Conservation (phyloP, 805 yeast genomes). For the Deakozyma indianensis region DNA sequence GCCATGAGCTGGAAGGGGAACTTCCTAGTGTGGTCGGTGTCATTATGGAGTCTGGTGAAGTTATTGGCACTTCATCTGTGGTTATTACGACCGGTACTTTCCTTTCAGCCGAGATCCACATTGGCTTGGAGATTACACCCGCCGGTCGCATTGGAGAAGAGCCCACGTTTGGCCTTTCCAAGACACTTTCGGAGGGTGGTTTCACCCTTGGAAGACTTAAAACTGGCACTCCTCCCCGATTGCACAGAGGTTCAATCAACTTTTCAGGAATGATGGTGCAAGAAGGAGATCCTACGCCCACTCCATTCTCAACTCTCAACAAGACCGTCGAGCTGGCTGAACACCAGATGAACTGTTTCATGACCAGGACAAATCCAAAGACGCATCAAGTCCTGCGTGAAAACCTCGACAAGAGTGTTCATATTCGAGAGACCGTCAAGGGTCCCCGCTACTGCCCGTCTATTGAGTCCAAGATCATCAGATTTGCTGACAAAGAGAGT, state of each 20-base stretch:
- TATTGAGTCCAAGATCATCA: constrained; percentile 72
- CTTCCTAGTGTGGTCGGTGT: constrained; percentile 45
- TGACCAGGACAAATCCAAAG: constrained; percentile 62
- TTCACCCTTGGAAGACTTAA: constrained; percentile 79
- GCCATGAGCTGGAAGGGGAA: constrained; percentile 20
- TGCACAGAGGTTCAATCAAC: constrained; percentile 58
- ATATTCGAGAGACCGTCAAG: constrained; percentile 82
- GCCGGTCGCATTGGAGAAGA: constrained; percentile 91
- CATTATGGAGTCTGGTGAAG: constrained; percentile 49
- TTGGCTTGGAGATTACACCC: constrained; percentile 67
- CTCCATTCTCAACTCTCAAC: constrained; percentile 80
- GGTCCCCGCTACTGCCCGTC: constrained; percentile 99
- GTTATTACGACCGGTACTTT: constrained; percentile 95
- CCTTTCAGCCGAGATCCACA: constrained; percentile 84
- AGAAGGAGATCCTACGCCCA: constrained; percentile 70
- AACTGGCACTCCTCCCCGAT: constrained; percentile 95
- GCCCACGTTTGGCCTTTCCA: constrained; percentile 79
- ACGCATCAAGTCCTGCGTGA: constrained; percentile 55
- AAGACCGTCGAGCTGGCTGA: constrained; percentile 44
- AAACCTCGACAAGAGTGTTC: constrained; percentile 73
- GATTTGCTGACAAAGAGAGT: constrained; percentile 59
- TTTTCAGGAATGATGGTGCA: constrained; percentile 51
- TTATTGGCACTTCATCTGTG: constrained; percentile 49
- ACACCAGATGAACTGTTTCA: constrained; percentile 54
- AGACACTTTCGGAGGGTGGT: constrained; percentile 62